phyloP scores from a whole-genome alignment of 768 basidiomycete species.

The Inosperma sp. region DNA sequence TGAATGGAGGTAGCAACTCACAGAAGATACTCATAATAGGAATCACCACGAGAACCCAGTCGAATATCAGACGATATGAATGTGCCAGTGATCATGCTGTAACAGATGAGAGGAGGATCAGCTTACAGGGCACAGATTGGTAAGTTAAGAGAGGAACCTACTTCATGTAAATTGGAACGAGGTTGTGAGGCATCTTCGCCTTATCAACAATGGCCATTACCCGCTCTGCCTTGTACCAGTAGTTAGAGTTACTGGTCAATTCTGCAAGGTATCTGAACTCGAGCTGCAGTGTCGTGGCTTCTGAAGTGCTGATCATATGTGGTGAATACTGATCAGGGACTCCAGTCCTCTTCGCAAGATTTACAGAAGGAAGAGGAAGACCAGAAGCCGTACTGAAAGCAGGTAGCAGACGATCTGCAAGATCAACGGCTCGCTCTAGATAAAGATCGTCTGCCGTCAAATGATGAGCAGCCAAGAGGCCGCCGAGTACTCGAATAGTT shows the following conservation, averaged over 20 bases:
- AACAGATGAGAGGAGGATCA: no score
- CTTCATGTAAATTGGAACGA: constrained; percentile 84
- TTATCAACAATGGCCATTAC: constrained; percentile 66
- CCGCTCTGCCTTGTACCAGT: constrained; percentile 78
- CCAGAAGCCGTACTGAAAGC: constrained; percentile 80
- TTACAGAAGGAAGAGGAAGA: constrained; percentile 75
- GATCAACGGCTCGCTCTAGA: constrained; percentile 72
- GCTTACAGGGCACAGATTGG: no score
- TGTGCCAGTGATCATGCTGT: constrained; percentile 44
- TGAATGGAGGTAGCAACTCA: constrained; percentile 28
- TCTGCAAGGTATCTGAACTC: constrained; percentile 86
- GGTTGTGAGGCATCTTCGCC: constrained; percentile 59
- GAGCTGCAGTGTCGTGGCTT: constrained; percentile 84
- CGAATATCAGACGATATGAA: constrained; percentile 79
- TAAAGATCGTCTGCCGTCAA: constrained; percentile 70
- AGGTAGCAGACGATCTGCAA: constrained; percentile 81
- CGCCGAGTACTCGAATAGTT: constrained; percentile 89
- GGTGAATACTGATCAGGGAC: constrained; percentile 55
- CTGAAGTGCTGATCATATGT: constrained; percentile 72
- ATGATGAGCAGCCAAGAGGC: constrained; percentile 81
- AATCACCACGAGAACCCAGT: constrained; percentile 88
- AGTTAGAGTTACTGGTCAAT: constrained; percentile 69
- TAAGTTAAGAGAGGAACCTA: no score
- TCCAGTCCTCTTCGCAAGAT: constrained; percentile 60
- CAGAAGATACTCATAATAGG: constrained; percentile 90